Evolutionary conservation across 352 stramenopile species (phyloP).

Genomic region (Pythium brachiatum): DNA sequence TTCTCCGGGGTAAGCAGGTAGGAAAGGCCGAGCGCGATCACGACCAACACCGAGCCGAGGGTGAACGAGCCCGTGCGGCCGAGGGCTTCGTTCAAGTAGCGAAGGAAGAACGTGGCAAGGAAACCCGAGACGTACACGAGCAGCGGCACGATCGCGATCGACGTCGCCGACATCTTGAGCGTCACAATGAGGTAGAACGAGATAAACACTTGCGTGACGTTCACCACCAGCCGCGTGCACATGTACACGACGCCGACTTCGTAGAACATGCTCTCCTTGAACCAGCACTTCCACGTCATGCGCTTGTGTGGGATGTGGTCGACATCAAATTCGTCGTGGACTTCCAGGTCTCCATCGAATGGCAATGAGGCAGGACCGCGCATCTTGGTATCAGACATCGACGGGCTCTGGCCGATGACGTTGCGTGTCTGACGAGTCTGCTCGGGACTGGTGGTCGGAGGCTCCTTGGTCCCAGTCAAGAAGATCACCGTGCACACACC

Average conservation of each 20-base stretch:
- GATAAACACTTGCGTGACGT: slow-evolving; percentile 86
- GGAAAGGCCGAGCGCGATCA: slow-evolving; percentile 45
- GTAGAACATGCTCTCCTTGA: slow-evolving; percentile 81
- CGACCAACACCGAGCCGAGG: slow-evolving; percentile 51
- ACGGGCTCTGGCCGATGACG: slow-evolving; percentile 43
- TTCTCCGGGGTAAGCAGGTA: slow-evolving; percentile 62
- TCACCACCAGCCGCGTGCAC: slow-evolving; percentile 84
- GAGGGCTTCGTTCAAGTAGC: slow-evolving; percentile 71
- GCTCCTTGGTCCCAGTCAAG: slow-evolving; percentile 65
- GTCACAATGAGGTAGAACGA: slow-evolving; percentile 86
- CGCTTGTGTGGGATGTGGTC: slow-evolving; percentile 31
- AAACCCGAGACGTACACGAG: slow-evolving; percentile 85
- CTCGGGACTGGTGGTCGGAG: slow-evolving; percentile 29
- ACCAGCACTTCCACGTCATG: slow-evolving; percentile 80
- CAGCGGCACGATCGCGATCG: slow-evolving; percentile 81
- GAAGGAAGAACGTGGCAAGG: slow-evolving; percentile 70
- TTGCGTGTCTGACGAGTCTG: slow-evolving; percentile 26
- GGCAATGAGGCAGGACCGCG: slow-evolving; percentile 44
- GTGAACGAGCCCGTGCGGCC: slow-evolving; percentile 70
- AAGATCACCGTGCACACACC: slow-evolving; percentile 64
- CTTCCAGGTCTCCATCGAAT: slow-evolving; percentile 50
- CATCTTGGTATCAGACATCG: slow-evolving; percentile 46
- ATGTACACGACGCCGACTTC: slow-evolving; percentile 86
- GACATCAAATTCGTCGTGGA: slow-evolving; percentile 30
- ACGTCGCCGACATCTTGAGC: slow-evolving; percentile 79